Evolutionary conservation across 176 grass and related monocot genomes (phyloP).

Genomic region (Microstegium vimineum): DNA sequence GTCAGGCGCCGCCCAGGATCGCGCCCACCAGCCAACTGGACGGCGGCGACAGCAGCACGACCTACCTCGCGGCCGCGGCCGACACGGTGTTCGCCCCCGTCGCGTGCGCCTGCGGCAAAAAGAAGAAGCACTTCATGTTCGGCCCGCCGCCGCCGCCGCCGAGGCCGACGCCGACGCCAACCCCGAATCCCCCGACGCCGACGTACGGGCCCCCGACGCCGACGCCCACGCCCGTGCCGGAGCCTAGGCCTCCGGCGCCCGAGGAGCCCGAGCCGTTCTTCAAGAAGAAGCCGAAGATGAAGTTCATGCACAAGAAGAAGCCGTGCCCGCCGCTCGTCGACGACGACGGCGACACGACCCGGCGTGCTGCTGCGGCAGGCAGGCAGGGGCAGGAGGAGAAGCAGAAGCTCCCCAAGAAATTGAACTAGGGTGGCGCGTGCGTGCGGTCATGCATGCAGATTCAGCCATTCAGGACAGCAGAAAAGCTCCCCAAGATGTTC

Average conservation of each 20-base stretch:
- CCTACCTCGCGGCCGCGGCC: slow-evolving; percentile 31
- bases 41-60: background rate
- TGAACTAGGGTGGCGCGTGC: background rate
- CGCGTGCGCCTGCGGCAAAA: slow-evolving; percentile 45
- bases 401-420: slow-evolving; percentile 2
- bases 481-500: no score
- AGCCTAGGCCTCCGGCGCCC: slow-evolving; percentile 24
- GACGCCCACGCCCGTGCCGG: background rate
- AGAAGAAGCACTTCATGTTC: slow-evolving; percentile 56
- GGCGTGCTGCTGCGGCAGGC: background rate
- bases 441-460: background rate
- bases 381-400: background rate
- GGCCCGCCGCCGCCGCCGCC: slow-evolving; percentile 40
- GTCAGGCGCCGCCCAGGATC: slow-evolving; percentile 43
- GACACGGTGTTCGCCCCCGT: slow-evolving; percentile 24
- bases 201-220: slow-evolving; percentile 27
- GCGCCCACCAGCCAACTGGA: background rate
- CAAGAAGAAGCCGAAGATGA: slow-evolving; percentile 54
- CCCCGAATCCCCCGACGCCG: no score
- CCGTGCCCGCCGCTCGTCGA: slow-evolving; percentile 50
- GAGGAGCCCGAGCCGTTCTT: slow-evolving; percentile 45
- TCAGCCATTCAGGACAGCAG: background rate
- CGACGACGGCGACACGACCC: slow-evolving; percentile 11
- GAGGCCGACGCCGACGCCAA: background rate
- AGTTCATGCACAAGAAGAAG: slow-evolving; percentile 59